Evolutionary conservation across 2,329 filamentous ascomycete species (phyloP).

Genomic region (Venturia nashicola): DNA sequence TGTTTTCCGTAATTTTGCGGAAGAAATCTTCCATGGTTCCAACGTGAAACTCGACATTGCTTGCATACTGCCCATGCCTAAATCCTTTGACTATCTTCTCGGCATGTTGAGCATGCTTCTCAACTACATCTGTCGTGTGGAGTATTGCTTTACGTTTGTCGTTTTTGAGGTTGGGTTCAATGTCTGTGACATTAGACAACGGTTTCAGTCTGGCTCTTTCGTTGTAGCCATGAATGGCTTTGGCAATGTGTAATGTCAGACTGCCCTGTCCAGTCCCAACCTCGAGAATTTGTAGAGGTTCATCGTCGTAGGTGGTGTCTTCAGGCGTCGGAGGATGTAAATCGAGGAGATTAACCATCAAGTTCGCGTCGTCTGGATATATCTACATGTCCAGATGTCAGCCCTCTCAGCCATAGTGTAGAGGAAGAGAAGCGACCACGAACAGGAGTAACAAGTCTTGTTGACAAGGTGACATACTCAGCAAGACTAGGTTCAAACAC

Average conservation of each 20-base stretch:
- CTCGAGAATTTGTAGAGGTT: constrained; percentile 62
- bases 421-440: constrained; percentile 16
- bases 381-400: constrained; percentile 37
- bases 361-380: constrained; percentile 62
- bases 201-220: constrained; percentile 26
- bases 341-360: constrained; percentile 67
- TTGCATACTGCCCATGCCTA: constrained; percentile 55
- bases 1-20: too few species aligned
- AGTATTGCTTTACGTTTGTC: constrained; percentile 51
- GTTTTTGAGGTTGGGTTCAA: constrained; percentile 17
- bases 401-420: neutral
- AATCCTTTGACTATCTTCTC: constrained; percentile 54
- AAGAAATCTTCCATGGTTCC: constrained; percentile 55
- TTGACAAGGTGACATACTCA: constrained; percentile 57
- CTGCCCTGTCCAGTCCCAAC: constrained; percentile 78
- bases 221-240: constrained; percentile 66
- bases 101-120: constrained; percentile 51
- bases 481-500: constrained; percentile 56
- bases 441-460: constrained; percentile 64
- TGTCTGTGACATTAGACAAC: neutral
- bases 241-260: constrained; percentile 61
- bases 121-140: constrained; percentile 58
- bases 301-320: constrained; percentile 15
- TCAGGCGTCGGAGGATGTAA: constrained; percentile 44
- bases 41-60: constrained; percentile 62